A percentile compares a stretch with the other conserved stretches of the same genome.
These are phyloP conservation scores for Ganoderma sp. DNA, from an alignment of 1,284 basidiomycete species.

Conservation along the genomic window DNA sequence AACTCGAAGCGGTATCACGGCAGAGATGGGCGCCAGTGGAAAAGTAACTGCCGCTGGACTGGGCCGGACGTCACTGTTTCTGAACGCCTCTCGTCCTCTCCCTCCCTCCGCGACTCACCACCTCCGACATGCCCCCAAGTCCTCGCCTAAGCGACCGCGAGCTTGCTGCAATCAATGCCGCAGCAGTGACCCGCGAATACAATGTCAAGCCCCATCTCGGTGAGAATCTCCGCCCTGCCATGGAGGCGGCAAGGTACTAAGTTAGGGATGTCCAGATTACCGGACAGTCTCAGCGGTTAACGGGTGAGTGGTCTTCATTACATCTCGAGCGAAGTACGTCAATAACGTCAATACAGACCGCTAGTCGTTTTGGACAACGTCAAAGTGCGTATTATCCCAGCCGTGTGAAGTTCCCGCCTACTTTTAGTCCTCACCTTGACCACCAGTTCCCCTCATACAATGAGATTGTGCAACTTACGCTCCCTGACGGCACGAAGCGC, in stretches of 20 bases:
- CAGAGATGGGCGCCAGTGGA: conserved; percentile 17
- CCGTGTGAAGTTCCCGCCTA: neutral
- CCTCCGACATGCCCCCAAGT: conserved; percentile 49
- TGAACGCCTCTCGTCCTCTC: conserved; percentile 6
- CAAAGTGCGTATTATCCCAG: conserved; percentile 65
- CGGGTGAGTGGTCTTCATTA: conserved; percentile 62
- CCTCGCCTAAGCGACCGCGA: conserved; percentile 75
- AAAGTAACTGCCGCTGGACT: conserved; percentile 26
- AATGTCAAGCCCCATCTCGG: conserved; percentile 90
- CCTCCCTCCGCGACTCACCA: conserved; percentile 19
- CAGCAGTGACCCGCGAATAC: conserved; percentile 85
- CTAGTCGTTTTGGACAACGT: conserved; percentile 98
- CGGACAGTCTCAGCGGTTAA: conserved; percentile 96
- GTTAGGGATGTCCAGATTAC: conserved; percentile 69
- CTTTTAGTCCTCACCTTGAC: conserved; percentile 15
- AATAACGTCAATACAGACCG: conserved; percentile 60
- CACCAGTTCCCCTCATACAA: conserved; percentile 97
- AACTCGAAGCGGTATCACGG: conserved; percentile 16
- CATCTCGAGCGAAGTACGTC: conserved; percentile 15
- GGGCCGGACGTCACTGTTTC: conserved; percentile 32
- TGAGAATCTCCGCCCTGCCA: conserved; percentile 41
- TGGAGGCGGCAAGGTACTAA: conserved; percentile 22
- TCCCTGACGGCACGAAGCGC: conserved; percentile 94
- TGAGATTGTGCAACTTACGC: conserved; percentile 96
- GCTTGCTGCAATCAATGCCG: conserved; percentile 83